Percentiles rank a stretch among this genome's conserved stretches.
Evolutionary conservation across 495 filamentous ascomycete species (phyloP).

Genomic region (Penicillium pancosmium): DNA sequence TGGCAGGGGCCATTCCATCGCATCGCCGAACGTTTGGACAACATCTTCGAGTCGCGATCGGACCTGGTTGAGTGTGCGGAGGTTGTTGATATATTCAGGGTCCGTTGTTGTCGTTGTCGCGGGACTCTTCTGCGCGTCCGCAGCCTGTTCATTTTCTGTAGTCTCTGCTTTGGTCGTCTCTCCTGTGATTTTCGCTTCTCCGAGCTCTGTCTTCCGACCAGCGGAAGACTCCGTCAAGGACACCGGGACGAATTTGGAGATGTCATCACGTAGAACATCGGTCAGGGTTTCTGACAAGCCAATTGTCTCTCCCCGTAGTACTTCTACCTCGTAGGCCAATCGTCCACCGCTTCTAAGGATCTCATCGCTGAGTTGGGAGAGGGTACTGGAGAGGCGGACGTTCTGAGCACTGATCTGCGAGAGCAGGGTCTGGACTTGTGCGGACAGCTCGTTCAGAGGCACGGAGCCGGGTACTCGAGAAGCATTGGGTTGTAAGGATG

Average conservation of each 20-base stretch:
- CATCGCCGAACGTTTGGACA: slow-evolving; percentile 85
- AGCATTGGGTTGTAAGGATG: slow-evolving; percentile 43
- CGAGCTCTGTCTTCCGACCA: slow-evolving; percentile 15
- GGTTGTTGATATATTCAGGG: slow-evolving; percentile 70
- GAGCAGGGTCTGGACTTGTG: slow-evolving; percentile 80
- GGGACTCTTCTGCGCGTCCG: background rate
- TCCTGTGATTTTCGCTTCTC: slow-evolving; percentile 14
- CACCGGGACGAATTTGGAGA: slow-evolving; percentile 67
- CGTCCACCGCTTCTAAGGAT: slow-evolving; percentile 85
- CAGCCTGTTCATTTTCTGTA: background rate
- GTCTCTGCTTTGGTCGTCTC: slow-evolving; percentile 9
- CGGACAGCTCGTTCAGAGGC: slow-evolving; percentile 73
- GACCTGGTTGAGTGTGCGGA: slow-evolving; percentile 83
- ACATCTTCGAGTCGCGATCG: slow-evolving; percentile 80
- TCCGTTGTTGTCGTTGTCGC: slow-evolving; percentile 37
- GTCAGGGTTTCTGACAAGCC: slow-evolving; percentile 75
- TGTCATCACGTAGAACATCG: slow-evolving; percentile 68
- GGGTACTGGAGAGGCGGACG: slow-evolving; percentile 73
- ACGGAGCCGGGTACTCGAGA: slow-evolving; percentile 52
- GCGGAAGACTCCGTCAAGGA: slow-evolving; percentile 22
- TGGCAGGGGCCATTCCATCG: slow-evolving; percentile 90
- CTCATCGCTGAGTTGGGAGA: slow-evolving; percentile 91
- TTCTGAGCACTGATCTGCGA: slow-evolving; percentile 88
- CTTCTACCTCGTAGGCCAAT: slow-evolving; percentile 92
- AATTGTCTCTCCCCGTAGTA: slow-evolving; percentile 83